Conservation (phyloP, 2,329 filamentous ascomycete genomes). For the Neofusicoccum sp. region DNA sequence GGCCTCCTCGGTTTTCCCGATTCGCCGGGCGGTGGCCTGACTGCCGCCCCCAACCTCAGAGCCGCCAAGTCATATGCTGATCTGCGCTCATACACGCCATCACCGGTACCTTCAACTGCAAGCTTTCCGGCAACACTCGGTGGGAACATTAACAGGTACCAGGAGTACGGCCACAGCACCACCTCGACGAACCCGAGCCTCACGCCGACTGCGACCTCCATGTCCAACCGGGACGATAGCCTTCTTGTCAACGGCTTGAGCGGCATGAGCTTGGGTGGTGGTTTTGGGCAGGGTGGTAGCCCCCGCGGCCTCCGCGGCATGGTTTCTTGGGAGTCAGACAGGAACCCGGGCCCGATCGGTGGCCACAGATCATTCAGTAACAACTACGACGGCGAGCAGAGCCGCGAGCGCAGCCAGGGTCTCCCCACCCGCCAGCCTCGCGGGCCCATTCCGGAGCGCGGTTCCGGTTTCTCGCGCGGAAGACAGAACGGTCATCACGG, state of each 20-base stretch:
- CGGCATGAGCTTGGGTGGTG: slow-evolving; percentile 60
- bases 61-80: slow-evolving; percentile 97
- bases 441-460: slow-evolving; percentile 63
- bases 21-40: slow-evolving; percentile 65
- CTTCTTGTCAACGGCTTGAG: slow-evolving; percentile 66
- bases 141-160: slow-evolving; percentile 64
- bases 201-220: slow-evolving; percentile 59
- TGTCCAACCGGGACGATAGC: slow-evolving; percentile 58
- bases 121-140: slow-evolving; percentile 76
- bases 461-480: slow-evolving; percentile 57
- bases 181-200: slow-evolving; percentile 68
- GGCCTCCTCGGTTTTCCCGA: slow-evolving; percentile 80
- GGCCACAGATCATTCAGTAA: slow-evolving; percentile 66
- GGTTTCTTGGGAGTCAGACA: slow-evolving; percentile 62
- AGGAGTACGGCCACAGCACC: slow-evolving; percentile 56
- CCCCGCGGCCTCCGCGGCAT: slow-evolving; percentile 62
- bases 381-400: slow-evolving; percentile 56
- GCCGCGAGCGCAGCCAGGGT: slow-evolving; percentile 49
- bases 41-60: slow-evolving; percentile 77
- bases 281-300: slow-evolving; percentile 53
- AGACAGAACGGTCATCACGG: slow-evolving; percentile 64
- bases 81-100: slow-evolving; percentile 90
- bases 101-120: slow-evolving; percentile 84
- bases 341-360: slow-evolving; percentile 62
- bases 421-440: slow-evolving; percentile 64